These are phyloP conservation scores for Eucalyptus erythrocorys DNA, from an alignment of 345 rosid genomes.

Conservation along the genomic window DNA sequence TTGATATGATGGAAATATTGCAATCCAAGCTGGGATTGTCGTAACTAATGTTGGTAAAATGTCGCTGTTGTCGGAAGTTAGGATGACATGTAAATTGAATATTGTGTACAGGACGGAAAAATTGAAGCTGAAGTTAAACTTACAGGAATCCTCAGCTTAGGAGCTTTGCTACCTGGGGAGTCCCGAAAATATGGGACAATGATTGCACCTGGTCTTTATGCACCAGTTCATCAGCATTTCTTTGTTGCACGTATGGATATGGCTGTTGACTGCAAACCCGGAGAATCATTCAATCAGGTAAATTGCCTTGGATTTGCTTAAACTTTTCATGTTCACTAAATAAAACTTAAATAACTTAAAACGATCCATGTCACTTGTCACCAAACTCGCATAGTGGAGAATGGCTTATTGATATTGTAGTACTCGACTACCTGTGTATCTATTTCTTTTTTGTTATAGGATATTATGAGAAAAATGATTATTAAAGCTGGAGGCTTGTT, in stretches of 20 bases:
- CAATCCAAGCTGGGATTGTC: neutral
- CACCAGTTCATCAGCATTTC: slow-evolving; percentile 92
- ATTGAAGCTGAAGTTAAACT: slow-evolving; percentile 92
- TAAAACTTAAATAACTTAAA: neutral
- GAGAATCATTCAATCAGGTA: slow-evolving; percentile 87
- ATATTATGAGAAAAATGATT: neutral
- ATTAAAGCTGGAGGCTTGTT: neutral
- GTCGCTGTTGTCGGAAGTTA: neutral
- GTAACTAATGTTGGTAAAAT: neutral
- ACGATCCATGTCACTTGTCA: neutral
- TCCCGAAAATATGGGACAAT: slow-evolving; percentile 77
- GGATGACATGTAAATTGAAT: neutral
- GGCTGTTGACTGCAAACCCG: slow-evolving; percentile 90
- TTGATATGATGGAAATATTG: neutral
- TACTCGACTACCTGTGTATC: neutral
- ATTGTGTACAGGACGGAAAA: slow-evolving; percentile 63
- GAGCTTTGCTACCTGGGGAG: slow-evolving; percentile 89
- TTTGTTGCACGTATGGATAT: slow-evolving; percentile 90
- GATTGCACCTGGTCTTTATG: slow-evolving; percentile 86
- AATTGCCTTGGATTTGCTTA: neutral
- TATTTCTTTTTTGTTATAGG: neutral
- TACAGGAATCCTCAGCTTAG: slow-evolving; percentile 88
- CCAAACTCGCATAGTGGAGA: neutral
- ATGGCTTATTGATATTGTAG: neutral
- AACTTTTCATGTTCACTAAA: neutral